Conservation (phyloP, 164 flowering plant genomes). For the Stephania cephalantha region DNA sequence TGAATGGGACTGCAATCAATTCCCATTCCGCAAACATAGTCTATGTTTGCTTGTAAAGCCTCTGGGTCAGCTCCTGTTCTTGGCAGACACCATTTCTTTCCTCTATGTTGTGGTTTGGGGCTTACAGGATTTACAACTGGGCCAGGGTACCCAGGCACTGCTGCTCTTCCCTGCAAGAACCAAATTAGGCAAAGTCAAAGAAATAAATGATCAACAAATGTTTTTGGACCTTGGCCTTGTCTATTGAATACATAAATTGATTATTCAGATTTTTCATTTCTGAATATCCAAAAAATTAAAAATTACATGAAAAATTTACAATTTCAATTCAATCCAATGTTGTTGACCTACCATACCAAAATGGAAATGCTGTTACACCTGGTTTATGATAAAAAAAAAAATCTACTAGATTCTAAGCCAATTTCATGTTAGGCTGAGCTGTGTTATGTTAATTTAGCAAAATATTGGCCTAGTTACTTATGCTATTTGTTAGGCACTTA, state of each 20-base stretch:
- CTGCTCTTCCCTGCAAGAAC: conserved; percentile 39
- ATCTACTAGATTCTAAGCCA: background rate
- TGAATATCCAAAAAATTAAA: background rate
- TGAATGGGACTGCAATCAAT: conserved; percentile 47
- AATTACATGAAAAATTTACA: background rate
- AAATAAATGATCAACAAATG: background rate
- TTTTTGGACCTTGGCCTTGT: background rate
- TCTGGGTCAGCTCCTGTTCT: conserved; percentile 28
- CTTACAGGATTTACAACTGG: conserved; percentile 22
- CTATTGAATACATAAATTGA: background rate
- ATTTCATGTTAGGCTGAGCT: background rate
- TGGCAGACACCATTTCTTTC: conserved; percentile 53
- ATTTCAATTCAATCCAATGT: background rate
- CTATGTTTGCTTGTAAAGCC: conserved; percentile 50
- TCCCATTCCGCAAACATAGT: conserved; percentile 62
- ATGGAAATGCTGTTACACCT: background rate
- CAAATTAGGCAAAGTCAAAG: conserved; percentile 6
- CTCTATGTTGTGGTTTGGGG: conserved; percentile 14
- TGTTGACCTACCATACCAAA: background rate
- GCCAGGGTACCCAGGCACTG: conserved; percentile 27
- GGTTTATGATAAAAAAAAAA: no score
- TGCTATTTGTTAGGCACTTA: background rate
- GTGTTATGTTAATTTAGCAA: background rate
- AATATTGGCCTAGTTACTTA: background rate
- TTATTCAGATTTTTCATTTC: background rate